Conservation (phyloP, 768 basidiomycete species). For the Mycena alexandri region DNA sequence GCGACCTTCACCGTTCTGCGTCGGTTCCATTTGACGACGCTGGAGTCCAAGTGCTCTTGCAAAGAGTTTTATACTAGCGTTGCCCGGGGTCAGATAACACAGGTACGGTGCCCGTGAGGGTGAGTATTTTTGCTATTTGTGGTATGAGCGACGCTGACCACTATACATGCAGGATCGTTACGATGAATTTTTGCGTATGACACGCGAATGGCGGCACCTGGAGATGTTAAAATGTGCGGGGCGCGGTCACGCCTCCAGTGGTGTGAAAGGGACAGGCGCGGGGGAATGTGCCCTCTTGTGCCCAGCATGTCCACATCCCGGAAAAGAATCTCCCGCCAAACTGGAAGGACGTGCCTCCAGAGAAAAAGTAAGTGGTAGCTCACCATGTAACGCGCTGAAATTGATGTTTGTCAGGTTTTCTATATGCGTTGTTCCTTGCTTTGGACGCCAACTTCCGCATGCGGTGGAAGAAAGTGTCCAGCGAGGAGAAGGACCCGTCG, state of each 20-base stretch:
- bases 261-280: too few species aligned
- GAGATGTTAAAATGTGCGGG: too few species aligned
- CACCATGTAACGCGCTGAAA: too few species aligned
- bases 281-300: too few species aligned
- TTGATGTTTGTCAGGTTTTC: constrained; percentile 23
- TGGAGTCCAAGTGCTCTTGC: constrained; percentile 6
- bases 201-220: constrained; percentile 36
- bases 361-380: constrained; percentile 32
- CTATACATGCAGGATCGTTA: constrained; percentile 32
- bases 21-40: constrained; percentile 6
- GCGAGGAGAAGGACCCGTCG: constrained; percentile 32
- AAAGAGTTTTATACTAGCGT: constrained; percentile 2
- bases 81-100: constrained; percentile 12
- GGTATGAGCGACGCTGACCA: not conserved
- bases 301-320: constrained; percentile 45
- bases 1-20: too few species aligned
- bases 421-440: constrained; percentile 33
- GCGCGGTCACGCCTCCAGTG: too few species aligned
- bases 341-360: constrained; percentile 21
- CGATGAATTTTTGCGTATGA: constrained; percentile 32
- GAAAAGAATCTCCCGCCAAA: constrained; percentile 40
- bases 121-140: not conserved
- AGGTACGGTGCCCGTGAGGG: constrained; percentile 3
- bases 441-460: constrained; percentile 44
- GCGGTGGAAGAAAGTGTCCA: constrained; percentile 31